Conservation (phyloP, 208 protist genomes). For the Wallacemonas sp. region DNA sequence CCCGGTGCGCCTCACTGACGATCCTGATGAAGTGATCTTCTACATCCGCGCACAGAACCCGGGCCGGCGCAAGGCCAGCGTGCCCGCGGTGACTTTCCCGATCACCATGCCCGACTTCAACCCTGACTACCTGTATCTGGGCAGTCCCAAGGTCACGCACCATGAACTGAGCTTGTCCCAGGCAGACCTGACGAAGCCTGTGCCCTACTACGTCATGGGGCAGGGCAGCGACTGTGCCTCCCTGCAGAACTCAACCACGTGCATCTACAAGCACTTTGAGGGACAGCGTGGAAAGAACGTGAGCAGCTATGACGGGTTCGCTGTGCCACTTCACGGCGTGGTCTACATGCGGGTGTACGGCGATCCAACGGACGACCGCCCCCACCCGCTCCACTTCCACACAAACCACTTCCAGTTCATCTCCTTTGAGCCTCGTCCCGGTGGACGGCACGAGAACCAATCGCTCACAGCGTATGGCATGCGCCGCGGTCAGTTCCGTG, state of each 20-base stretch:
- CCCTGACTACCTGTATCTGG: constrained; percentile 48
- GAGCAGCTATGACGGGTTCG: constrained; percentile 61
- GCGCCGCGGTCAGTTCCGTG: constrained; percentile 51
- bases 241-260: constrained; percentile 52
- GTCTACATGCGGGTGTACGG: constrained; percentile 69
- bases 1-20: constrained; percentile 38
- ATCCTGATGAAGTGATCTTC: constrained; percentile 40
- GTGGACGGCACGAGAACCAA: constrained; percentile 68
- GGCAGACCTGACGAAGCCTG: constrained; percentile 17
- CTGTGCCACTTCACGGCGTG: constrained; percentile 53
- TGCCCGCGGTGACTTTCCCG: constrained; percentile 26
- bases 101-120: constrained; percentile 32
- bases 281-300: constrained; percentile 27
- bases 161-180: constrained; percentile 81
- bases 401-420: constrained; percentile 87
- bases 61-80: constrained; percentile 1
- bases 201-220: constrained; percentile 69
- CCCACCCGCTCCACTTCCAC: constrained; percentile 85
- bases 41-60: constrained; percentile 33
- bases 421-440: constrained; percentile 60
- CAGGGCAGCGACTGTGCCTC: constrained; percentile 67
- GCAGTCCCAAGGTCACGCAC: neutral
- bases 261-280: constrained; percentile 66
- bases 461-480: constrained; percentile 74
- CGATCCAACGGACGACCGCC: constrained; percentile 58